phyloP scores from a whole-genome alignment of 2,329 filamentous ascomycete genomes.

The Stagonosporopsis chrysanthemi region DNA sequence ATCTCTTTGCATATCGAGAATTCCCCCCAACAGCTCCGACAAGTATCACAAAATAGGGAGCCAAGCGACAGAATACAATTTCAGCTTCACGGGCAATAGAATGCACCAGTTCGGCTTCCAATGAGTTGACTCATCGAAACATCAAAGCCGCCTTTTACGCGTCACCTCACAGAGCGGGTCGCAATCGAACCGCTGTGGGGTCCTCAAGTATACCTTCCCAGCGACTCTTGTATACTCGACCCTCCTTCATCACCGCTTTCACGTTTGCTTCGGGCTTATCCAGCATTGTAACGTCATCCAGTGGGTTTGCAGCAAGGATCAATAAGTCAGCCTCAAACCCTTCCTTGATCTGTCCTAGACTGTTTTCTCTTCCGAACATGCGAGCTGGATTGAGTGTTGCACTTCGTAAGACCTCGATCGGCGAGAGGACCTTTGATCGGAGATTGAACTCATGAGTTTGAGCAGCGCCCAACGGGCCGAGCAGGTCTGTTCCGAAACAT shows the following conservation, averaged over 20 bases:
- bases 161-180: neutral
- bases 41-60: no score
- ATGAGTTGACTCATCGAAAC: no score
- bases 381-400: slow-evolving; percentile 16
- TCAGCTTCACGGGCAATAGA: no score
- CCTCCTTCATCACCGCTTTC: slow-evolving; percentile 63
- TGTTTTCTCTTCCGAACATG: slow-evolving; percentile 51
- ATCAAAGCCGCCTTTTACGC: neutral
- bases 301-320: slow-evolving; percentile 60
- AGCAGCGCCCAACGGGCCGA: slow-evolving; percentile 58
- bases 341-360: slow-evolving; percentile 59
- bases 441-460: slow-evolving; percentile 50
- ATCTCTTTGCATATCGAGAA: neutral
- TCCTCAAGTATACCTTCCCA: slow-evolving; percentile 27
- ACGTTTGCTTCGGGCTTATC: slow-evolving; percentile 58
- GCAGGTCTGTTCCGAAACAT: slow-evolving; percentile 64
- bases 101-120: no score
- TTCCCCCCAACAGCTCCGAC: no score
- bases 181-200: neutral
- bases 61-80: no score
- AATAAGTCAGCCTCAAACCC: slow-evolving; percentile 64
- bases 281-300: slow-evolving; percentile 63
- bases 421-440: slow-evolving; percentile 4
- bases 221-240: slow-evolving; percentile 50
- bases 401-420: slow-evolving; percentile 10